Base-by-base conservation (phyloP, 202 grass and related monocot genomes). In the Alloteropsis angusta region DNA sequence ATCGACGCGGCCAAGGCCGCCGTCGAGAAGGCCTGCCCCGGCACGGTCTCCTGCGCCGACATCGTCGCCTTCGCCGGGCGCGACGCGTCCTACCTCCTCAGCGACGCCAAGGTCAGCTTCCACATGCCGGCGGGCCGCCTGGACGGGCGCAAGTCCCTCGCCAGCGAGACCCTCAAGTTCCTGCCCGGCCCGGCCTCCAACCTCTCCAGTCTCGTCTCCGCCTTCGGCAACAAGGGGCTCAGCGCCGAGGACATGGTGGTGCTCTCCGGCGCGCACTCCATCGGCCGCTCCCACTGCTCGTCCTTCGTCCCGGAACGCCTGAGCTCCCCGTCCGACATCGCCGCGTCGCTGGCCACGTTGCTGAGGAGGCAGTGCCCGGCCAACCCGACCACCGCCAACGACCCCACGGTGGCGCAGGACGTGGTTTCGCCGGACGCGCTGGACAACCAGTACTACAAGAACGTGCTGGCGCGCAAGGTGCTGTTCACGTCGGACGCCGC, bases 371-470 rank as follows among this genome's bases (percentile, higher is more conserved):
- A 71, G 37, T 94, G 92, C 65, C 83, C 90, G 7, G 34, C 34
- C 34, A 35, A 35, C 34, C 34, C 34, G 3, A 35, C 2, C 34
- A 35, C 4, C 34, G 4, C 13, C 8, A 60, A 86, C 57, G 88
- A 94, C 60, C 76, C 71, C 1, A 80, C 83, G 2, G 82, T 88
- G 38, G 48, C 35, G 49, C 82, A 76, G 63, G 79, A 92, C 77
- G 9, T 68, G 30, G 79, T 83, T n/a, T 81, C 86, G 9, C 74
- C 83, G 5, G 6, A 66, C 47, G 10, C 0, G n/a, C 34, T 93
- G 7, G 82, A 90, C 65, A 83, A 57, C 74, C 75, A 69, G 72
- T 93, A 93, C 80, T 93, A 93, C 85, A 48, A 16, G 70, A 90
- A 93, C 35, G 22, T 88, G n/a, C n/a, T n/a, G n/a, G n/a, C n/a